These are phyloP conservation scores for Ampelomyces quisqualis DNA, from an alignment of 2,329 filamentous ascomycete species.

Conservation along the genomic window DNA sequence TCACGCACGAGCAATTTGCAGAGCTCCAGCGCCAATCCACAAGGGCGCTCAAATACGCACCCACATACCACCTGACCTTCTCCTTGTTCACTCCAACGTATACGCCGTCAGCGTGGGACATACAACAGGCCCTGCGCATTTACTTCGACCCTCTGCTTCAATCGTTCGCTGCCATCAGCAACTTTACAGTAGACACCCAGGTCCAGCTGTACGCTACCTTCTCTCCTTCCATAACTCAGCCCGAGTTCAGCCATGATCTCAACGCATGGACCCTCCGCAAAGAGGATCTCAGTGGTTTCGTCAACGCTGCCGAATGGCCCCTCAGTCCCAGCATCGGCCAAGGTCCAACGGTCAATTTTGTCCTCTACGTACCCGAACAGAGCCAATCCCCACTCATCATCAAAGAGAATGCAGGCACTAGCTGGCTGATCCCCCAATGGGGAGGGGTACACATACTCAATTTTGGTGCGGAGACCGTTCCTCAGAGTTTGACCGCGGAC, in stretches of 20 bases:
- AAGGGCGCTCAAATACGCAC: conserved; percentile 83
- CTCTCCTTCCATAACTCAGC: conserved; percentile 61
- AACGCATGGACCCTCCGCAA: conserved; percentile 71
- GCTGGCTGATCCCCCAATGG: conserved; percentile 97
- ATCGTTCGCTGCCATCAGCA: conserved; percentile 79
- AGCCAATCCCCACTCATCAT: conserved; percentile 61
- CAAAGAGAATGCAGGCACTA: conserved; percentile 63
- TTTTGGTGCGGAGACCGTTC: conserved; percentile 42
- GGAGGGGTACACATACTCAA: conserved; percentile 74
- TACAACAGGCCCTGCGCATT: conserved; percentile 75
- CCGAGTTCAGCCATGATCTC: conserved; percentile 55
- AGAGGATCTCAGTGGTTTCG: conserved; percentile 88
- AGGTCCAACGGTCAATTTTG: conserved; percentile 93
- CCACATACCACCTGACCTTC: conserved; percentile 93
- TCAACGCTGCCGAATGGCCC: conserved; percentile 98
- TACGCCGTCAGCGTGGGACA: conserved; percentile 83
- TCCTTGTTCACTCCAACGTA: conserved; percentile 85
- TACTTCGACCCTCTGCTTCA: conserved; percentile 81
- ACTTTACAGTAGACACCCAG: conserved; percentile 94
- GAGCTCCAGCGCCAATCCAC: conserved; percentile 70
- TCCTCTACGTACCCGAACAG: conserved; percentile 81
- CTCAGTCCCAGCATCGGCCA: conserved; percentile 89
- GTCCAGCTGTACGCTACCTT: conserved; percentile 85
- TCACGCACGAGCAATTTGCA: conserved; percentile 48
- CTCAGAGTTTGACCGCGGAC: conserved; percentile 59